Conservation (phyloP, 495 filamentous ascomycete species). For the Penicillium parvum region DNA sequence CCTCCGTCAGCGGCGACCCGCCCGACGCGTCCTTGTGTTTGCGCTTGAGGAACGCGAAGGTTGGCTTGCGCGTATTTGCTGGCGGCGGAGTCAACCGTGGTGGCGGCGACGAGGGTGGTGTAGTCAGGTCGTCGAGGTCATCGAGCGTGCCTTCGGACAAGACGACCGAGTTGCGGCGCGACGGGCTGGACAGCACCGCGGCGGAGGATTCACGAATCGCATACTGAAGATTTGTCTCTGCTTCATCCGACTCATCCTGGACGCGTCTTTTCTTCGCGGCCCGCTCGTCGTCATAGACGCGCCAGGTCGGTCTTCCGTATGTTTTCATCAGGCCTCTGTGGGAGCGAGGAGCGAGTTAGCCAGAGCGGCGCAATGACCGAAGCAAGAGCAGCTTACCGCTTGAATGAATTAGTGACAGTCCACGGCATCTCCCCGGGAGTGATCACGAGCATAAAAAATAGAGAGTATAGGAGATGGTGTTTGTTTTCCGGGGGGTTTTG, state of each 20-base stretch:
- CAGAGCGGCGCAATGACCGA: background rate
- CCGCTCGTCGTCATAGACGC: conserved; percentile 46
- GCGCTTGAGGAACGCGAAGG: conserved; percentile 52
- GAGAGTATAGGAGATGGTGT: conserved; percentile 10
- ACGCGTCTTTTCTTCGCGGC: conserved; percentile 48
- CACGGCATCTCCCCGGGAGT: conserved; percentile 47
- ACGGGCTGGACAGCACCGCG: conserved; percentile 47
- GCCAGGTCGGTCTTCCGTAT: conserved; percentile 47
- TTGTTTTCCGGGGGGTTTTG: conserved; percentile 18
- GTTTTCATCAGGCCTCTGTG: conserved; percentile 50
- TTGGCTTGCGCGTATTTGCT: conserved; percentile 52
- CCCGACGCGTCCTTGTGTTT: conserved; percentile 40
- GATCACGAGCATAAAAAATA: conserved; percentile 2
- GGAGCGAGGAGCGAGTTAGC: conserved; percentile 1
- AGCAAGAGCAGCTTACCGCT: conserved; percentile 35
- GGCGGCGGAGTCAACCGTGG: conserved; percentile 52
- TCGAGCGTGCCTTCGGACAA: conserved; percentile 45
- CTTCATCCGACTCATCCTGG: conserved; percentile 40
- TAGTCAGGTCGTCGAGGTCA: conserved; percentile 44
- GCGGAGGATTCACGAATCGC: conserved; percentile 48
- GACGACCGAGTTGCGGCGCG: conserved; percentile 44
- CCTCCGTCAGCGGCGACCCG: conserved; percentile 45
- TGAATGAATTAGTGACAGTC: conserved; percentile 56
- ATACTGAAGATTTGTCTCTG: conserved; percentile 45
- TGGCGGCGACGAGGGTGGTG: conserved; percentile 51